These are phyloP conservation scores for Candida ficus DNA, from an alignment of 805 yeast genomes.

Conservation along the genomic window DNA sequence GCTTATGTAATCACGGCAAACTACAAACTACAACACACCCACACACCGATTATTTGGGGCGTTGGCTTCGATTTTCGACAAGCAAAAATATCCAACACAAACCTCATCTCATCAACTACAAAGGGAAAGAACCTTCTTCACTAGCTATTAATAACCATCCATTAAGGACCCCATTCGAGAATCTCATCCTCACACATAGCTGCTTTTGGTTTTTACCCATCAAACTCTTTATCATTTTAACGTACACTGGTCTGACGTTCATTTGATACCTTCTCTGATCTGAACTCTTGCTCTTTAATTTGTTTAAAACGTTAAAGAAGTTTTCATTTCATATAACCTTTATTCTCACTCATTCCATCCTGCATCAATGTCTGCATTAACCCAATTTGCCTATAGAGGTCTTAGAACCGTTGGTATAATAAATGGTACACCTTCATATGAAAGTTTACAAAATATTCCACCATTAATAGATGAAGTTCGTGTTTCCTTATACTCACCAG, in stretches of 20 bases:
- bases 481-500: slow-evolving; percentile 58
- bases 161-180: no score
- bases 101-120: not conserved
- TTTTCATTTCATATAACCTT: no score
- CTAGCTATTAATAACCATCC: no score
- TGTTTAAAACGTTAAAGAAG: no score
- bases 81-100: not conserved
- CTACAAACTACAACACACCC: not conserved
- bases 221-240: no score
- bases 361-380: slow-evolving; percentile 20
- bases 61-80: not conserved
- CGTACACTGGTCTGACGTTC: no score
- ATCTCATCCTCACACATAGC: no score
- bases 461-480: slow-evolving; percentile 45
- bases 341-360: no score
- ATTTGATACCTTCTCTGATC: no score
- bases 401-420: slow-evolving; percentile 52
- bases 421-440: slow-evolving; percentile 39
- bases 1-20: not conserved
- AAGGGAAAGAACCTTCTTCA: not conserved
- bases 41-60: not conserved
- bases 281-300: no score
- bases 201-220: no score
- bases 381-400: slow-evolving; percentile 37
- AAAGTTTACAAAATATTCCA: slow-evolving; percentile 22